Percentiles rank a stretch among this genome's conserved stretches.
Evolutionary conservation across 202 grass and related monocot genomes (phyloP).

Genomic region (Alloteropsis angusta): DNA sequence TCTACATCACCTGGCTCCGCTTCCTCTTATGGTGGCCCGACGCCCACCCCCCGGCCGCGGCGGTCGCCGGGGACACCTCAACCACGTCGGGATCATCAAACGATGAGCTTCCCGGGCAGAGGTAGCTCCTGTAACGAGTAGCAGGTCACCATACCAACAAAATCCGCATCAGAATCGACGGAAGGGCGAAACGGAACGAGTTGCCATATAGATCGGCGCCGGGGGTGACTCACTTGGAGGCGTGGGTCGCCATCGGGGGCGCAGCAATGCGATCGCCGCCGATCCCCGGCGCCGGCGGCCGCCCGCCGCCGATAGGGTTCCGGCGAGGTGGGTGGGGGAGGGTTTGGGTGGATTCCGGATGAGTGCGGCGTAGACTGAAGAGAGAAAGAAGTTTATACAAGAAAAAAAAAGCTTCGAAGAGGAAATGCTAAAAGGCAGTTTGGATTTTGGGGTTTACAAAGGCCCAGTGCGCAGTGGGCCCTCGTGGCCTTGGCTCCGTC

Average conservation of each 20-base stretch:
- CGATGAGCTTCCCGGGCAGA: conserved; percentile 45
- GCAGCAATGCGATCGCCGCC: conserved; percentile 31
- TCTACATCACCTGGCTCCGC: conserved; percentile 43
- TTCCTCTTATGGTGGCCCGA: conserved; percentile 56
- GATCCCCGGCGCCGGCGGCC: conserved; percentile 5
- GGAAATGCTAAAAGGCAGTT: not conserved
- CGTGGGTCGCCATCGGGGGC: conserved; percentile 31
- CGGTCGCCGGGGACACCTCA: conserved; percentile 43
- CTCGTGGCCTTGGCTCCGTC: not conserved
- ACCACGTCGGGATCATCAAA: conserved; percentile 66
- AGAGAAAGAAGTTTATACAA: not conserved
- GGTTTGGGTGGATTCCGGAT: not conserved
- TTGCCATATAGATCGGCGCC: conserved; percentile 18
- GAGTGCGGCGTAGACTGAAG: not conserved
- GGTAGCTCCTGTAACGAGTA: conserved; percentile 30
- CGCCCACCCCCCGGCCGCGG: conserved; percentile 39
- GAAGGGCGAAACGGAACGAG: not conserved
- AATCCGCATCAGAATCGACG: not conserved
- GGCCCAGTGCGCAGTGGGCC: not conserved
- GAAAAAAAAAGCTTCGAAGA: not conserved
- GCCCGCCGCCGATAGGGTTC: conserved; percentile 28
- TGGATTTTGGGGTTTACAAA: not conserved
- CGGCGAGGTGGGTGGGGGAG: not conserved
- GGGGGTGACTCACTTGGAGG: conserved; percentile 29
- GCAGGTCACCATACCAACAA: not conserved